Conservation (phyloP, 2,329 filamentous ascomycete genomes). For the Fusarium nematophilum region DNA sequence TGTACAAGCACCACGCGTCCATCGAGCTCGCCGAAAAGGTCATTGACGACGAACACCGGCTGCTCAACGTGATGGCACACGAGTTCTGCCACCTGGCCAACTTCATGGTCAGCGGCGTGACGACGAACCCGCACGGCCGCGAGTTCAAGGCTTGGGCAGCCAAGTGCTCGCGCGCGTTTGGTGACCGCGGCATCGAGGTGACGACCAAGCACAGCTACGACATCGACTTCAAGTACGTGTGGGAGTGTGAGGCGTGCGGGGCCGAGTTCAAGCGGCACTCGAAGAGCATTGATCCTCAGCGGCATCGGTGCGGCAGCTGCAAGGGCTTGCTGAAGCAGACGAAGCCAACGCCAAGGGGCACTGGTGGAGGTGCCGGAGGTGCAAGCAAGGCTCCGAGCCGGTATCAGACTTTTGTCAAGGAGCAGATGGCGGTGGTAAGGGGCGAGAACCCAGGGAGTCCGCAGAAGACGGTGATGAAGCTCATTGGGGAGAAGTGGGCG, state of each 20-base stretch:
- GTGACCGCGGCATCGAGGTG: conserved; percentile 74
- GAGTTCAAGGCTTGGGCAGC: conserved; percentile 83
- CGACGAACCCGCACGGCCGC: conserved; percentile 81
- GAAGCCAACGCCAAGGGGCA: conserved; percentile 73
- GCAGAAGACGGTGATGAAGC: conserved; percentile 76
- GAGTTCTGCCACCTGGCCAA: conserved; percentile 96
- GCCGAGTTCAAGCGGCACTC: conserved; percentile 85
- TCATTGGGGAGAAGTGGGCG: conserved; percentile 72
- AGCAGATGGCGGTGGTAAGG: conserved; percentile 72
- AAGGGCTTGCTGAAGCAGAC: conserved; percentile 78
- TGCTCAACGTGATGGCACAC: conserved; percentile 93
- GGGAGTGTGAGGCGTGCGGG: conserved; percentile 78
- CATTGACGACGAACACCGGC: conserved; percentile 79
- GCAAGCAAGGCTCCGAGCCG: conserved; percentile 47
- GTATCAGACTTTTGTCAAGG: conserved; percentile 70
- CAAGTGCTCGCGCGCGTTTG: conserved; percentile 67
- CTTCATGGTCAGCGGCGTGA: conserved; percentile 84
- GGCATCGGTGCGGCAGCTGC: conserved; percentile 83
- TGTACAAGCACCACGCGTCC: conserved; percentile 71
- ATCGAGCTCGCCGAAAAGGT: conserved; percentile 93
- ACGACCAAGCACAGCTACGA: conserved; percentile 91
- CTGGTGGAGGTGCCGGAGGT: conserved; percentile 24
- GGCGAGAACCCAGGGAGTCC: conserved; percentile 65
- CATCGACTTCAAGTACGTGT: conserved; percentile 93
- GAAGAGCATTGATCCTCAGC: conserved; percentile 80